Evolutionary conservation across 331 rosid species (phyloP).

Genomic region (Ulmus americana): DNA sequence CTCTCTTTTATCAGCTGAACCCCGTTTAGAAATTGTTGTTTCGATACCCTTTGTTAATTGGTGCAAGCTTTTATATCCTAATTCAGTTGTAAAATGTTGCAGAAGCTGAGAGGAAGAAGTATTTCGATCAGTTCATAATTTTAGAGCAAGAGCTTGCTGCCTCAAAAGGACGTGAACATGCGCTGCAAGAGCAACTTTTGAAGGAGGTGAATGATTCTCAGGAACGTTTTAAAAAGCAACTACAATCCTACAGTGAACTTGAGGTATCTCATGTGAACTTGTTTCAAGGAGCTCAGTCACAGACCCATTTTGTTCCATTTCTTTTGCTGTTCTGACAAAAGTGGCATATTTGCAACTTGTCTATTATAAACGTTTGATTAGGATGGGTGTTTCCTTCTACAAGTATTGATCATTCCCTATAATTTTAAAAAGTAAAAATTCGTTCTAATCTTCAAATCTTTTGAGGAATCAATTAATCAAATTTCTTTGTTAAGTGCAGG

Average conservation of each 20-base stretch:
- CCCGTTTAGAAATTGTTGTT: background rate
- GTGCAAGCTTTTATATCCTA: conserved; percentile 10
- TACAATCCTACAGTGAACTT: conserved; percentile 45
- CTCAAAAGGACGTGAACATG: conserved; percentile 69
- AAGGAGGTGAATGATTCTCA: conserved; percentile 61
- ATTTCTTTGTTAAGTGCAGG: too few species aligned
- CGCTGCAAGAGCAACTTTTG: conserved; percentile 65
- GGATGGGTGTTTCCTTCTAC: too few species aligned
- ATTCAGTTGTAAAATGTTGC: conserved; percentile 26
- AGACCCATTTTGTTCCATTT: background rate
- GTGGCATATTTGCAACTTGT: background rate
- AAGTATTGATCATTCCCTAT: too few species aligned
- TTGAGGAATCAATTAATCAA: background rate
- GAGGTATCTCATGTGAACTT: conserved; percentile 35
- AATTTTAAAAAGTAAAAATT: background rate
- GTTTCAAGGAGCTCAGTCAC: background rate
- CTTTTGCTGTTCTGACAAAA: background rate
- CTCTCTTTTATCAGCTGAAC: background rate
- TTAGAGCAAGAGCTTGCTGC: conserved; percentile 84
- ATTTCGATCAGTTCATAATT: conserved; percentile 51
- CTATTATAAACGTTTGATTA: too few species aligned
- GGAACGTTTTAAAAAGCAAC: conserved; percentile 56
- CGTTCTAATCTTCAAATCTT: background rate
- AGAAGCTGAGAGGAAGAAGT: conserved; percentile 69
- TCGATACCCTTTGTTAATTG: background rate